phyloP scores from a whole-genome alignment of 2,329 filamentous ascomycete species.

The Blumeriella jaapii region DNA sequence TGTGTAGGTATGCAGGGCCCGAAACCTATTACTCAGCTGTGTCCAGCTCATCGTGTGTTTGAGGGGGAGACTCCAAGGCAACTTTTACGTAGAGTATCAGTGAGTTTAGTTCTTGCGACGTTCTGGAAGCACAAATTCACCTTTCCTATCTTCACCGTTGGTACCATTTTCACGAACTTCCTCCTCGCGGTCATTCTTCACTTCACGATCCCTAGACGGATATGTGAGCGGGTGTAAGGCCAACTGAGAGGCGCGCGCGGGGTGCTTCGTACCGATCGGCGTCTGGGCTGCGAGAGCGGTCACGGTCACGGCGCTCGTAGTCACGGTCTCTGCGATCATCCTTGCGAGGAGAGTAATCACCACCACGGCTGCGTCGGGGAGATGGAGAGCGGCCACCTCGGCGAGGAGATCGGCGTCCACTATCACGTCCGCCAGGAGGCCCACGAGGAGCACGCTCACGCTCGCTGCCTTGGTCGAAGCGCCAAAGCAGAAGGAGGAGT shows the following conservation, averaged over 20 bases:
- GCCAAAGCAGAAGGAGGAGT: conserved; percentile 98
- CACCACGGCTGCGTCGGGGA: conserved; percentile 60
- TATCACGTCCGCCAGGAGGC: conserved; percentile 8
- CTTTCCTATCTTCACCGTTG: conserved; percentile 85
- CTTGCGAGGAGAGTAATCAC: conserved; percentile 76
- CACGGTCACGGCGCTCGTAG: conserved; percentile 59
- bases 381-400: conserved; percentile 62
- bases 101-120: conserved; percentile 15
- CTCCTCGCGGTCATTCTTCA: conserved; percentile 48
- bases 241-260: too few relatives aligned
- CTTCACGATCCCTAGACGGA: conserved; percentile 31
- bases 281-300: conserved; percentile 64
- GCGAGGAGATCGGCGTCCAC: conserved; percentile 43
- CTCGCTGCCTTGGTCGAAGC: conserved; percentile 85
- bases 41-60: conserved; percentile 80
- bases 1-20: too few relatives aligned
- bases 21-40: conserved; percentile 63
- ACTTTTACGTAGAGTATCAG: conserved; percentile 24
- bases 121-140: conserved; percentile 36
- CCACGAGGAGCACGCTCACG: conserved; percentile 47
- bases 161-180: conserved; percentile 65
- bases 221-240: conserved; percentile 2
- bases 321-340: conserved; percentile 76
- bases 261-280: too few relatives aligned
- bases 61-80: conserved; percentile 63